Percentiles rank a stretch among this genome's conserved stretches.
Evolutionary conservation across 176 grass and related monocot genomes (phyloP).

Genomic region (Aegilops tauschii): DNA sequence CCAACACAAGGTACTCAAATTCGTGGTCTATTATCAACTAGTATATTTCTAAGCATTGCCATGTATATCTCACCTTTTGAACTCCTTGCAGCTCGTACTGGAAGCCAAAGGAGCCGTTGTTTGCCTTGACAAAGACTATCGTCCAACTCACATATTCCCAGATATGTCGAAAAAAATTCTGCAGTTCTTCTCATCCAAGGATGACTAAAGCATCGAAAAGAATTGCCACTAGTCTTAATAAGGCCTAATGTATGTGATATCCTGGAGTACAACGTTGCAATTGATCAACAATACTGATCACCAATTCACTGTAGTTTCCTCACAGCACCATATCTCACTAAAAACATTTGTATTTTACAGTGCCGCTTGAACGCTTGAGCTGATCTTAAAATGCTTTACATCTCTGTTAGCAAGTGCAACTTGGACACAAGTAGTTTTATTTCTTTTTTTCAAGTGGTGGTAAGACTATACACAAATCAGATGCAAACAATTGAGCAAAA

Average conservation of each 20-base stretch:
- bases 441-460: background rate
- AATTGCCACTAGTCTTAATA: background rate
- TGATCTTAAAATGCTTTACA: slow-evolving; percentile 14
- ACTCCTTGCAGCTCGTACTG: background rate
- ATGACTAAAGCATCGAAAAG: background rate
- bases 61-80: background rate
- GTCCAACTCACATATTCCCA: slow-evolving; percentile 6
- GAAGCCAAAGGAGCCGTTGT: background rate
- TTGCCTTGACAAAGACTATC: slow-evolving; percentile 28
- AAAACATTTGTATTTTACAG: slow-evolving; percentile 9
- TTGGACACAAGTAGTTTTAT: background rate
- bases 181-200: slow-evolving; percentile 36
- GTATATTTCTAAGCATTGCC: background rate
- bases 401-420: slow-evolving; percentile 4
- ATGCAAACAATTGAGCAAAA: background rate
- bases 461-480: slow-evolving; percentile 30
- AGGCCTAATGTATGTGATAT: background rate
- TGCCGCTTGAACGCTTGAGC: background rate
- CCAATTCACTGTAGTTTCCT: background rate
- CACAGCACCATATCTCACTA: background rate
- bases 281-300: background rate
- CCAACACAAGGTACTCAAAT: background rate
- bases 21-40: background rate
- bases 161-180: slow-evolving; percentile 13
- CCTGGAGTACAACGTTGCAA: background rate